Percentiles rank a stretch among this genome's conserved stretches.
Evolutionary conservation across 345 rosid species (phyloP).

Genomic region (Pugionium cornutum): DNA sequence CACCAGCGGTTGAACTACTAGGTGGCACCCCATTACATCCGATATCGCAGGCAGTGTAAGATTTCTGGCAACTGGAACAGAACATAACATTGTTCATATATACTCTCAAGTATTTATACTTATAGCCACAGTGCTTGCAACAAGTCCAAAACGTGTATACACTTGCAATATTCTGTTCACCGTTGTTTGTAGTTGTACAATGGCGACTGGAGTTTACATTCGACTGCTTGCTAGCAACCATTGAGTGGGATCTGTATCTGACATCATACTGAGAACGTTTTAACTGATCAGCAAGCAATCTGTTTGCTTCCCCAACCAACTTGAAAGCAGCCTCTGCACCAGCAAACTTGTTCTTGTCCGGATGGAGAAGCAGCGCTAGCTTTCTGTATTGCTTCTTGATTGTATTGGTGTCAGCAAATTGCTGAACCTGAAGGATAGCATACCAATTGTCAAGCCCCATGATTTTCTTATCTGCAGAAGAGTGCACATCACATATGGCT

Average conservation of each 20-base stretch:
- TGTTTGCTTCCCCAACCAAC: constrained; percentile 82
- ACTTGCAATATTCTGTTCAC: constrained; percentile 44
- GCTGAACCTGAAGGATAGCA: constrained; percentile 70
- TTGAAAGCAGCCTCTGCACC: constrained; percentile 97
- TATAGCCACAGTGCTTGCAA: constrained; percentile 56
- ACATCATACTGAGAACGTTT: constrained; percentile 58
- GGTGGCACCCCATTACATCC: constrained; percentile 45
- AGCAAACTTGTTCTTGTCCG: constrained; percentile 81
- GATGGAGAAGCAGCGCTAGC: constrained; percentile 81
- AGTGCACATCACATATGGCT: constrained; percentile 77
- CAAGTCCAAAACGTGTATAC: constrained; percentile 59
- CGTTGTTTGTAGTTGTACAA: constrained; percentile 28
- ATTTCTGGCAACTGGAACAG: constrained; percentile 54
- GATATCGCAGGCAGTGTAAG: constrained; percentile 51
- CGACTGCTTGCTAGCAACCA: constrained; percentile 35
- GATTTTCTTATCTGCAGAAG: constrained; percentile 54
- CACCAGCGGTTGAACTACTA: constrained; percentile 34
- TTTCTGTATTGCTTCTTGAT: constrained; percentile 87
- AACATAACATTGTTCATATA: constrained; percentile 44
- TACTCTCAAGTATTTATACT: constrained; percentile 47
- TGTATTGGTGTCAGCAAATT: constrained; percentile 52
- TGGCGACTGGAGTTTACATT: constrained; percentile 47
- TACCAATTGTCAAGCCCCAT: constrained; percentile 78
- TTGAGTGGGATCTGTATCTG: constrained; percentile 45
- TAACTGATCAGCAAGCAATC: constrained; percentile 55